Percentiles rank a stretch among this genome's conserved stretches.
Conservation (phyloP, 2,329 filamentous ascomycete genomes). For the Penicillium sp. region DNA sequence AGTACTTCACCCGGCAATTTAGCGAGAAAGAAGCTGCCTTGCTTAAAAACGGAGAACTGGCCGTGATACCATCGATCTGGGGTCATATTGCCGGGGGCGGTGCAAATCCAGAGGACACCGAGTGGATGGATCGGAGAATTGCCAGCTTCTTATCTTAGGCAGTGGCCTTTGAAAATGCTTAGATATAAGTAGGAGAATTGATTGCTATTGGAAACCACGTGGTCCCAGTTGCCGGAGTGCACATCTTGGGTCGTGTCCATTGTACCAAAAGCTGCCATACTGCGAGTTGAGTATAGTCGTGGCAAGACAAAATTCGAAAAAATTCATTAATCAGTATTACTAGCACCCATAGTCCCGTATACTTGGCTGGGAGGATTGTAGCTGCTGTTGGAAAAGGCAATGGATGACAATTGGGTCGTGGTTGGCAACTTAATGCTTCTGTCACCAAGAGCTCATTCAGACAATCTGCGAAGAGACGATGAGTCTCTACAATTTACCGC, state of each 20-base stretch:
- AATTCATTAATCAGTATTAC: background rate
- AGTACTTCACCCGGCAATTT: slow-evolving; percentile 39
- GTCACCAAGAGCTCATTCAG: background rate
- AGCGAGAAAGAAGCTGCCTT: slow-evolving; percentile 24
- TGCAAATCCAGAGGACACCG: slow-evolving; percentile 25
- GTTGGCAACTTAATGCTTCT: background rate
- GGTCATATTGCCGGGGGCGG: slow-evolving; percentile 36
- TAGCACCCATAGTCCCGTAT: background rate
- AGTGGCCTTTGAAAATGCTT: background rate
- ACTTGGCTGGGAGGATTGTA: background rate
- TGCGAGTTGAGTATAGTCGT: background rate
- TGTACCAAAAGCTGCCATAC: too few species aligned
- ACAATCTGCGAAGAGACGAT: background rate
- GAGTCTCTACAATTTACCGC: background rate
- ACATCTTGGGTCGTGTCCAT: too few species aligned
- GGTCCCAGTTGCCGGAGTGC: background rate
- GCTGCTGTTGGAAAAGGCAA: background rate
- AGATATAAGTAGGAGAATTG: background rate
- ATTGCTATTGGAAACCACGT: background rate
- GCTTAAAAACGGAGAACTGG: slow-evolving; percentile 25
- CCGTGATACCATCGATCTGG: slow-evolving; percentile 35
- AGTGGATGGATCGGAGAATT: slow-evolving; percentile 33
- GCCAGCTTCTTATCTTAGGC: slow-evolving; percentile 20
- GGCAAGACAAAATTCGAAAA: background rate
- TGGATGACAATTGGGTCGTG: background rate